Percentiles rank a stretch among this genome's conserved stretches.
Evolutionary conservation across 2,329 filamentous ascomycete genomes (phyloP).

Genomic region (Botrytis aclada): DNA sequence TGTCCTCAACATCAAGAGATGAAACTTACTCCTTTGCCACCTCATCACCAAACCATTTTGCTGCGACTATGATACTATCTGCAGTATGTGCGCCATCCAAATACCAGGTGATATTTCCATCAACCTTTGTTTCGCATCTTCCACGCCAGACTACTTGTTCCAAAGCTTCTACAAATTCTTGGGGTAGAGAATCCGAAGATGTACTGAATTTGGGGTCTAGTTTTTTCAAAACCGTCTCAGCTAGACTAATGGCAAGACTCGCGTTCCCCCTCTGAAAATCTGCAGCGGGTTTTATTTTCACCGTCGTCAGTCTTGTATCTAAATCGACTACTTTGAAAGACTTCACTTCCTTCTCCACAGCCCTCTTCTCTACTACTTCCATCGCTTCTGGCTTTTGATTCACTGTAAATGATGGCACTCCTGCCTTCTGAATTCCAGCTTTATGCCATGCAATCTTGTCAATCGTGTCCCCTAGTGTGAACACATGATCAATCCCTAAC

Average conservation of each 20-base stretch:
- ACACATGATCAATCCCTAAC: constrained; percentile 68
- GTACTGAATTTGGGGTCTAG: constrained; percentile 38
- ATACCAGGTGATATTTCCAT: constrained; percentile 70
- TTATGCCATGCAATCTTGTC: constrained; percentile 73
- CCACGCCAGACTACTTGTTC: constrained; percentile 75
- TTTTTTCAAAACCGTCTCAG: constrained; percentile 48
- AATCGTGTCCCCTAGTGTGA: constrained; percentile 58
- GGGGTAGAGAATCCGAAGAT: constrained; percentile 41
- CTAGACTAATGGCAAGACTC: constrained; percentile 49
- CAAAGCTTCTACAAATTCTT: constrained; percentile 68
- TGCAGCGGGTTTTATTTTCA: constrained; percentile 50
- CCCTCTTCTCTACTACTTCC: constrained; percentile 49
- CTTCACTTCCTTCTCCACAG: constrained; percentile 50
- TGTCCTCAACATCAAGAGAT: not conserved
- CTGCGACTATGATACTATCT: constrained; percentile 81
- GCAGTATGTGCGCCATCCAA: constrained; percentile 91
- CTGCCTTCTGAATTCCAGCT: constrained; percentile 65
- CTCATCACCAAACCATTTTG: constrained; percentile 72
- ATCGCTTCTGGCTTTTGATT: constrained; percentile 48
- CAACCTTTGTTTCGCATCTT: constrained; percentile 63
- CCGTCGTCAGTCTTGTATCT: constrained; percentile 46
- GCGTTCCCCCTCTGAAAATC: constrained; percentile 60
- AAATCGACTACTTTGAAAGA: constrained; percentile 46
- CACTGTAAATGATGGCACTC: constrained; percentile 56
- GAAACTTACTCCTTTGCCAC: constrained; percentile 33